Percentiles rank a stretch among this genome's conserved stretches.
These are phyloP conservation scores for Pichia sp. DNA, from an alignment of 1,139 yeast species.

Conservation along the genomic window DNA sequence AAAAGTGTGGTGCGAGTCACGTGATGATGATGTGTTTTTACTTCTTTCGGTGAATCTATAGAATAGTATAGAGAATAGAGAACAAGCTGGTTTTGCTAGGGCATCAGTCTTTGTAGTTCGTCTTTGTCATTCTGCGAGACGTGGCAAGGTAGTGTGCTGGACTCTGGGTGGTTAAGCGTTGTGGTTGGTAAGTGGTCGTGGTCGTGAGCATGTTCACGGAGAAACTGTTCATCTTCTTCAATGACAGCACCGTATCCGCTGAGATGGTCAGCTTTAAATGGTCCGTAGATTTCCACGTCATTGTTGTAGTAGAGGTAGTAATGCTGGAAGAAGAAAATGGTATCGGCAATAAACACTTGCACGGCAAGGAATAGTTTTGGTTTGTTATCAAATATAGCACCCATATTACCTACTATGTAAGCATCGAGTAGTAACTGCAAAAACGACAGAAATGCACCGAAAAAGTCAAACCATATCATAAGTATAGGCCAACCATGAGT, in stretches of 20 bases:
- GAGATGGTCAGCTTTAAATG: conserved; percentile 6
- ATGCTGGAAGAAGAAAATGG: conserved; percentile 28
- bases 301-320: conserved; percentile 26
- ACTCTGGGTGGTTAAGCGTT: conserved; percentile 1
- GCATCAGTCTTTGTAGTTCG: conserved; percentile 25
- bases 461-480: conserved; percentile 29
- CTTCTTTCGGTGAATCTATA: no score
- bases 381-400: conserved; percentile 25
- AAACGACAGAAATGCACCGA: conserved; percentile 28
- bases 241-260: conserved; percentile 20
- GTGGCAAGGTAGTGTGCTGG: conserved; percentile 13
- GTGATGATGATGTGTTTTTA: no score
- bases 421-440: conserved; percentile 29
- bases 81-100: no score
- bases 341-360: conserved; percentile 27
- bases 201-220: conserved; percentile 28
- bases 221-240: conserved; percentile 28
- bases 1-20: no score
- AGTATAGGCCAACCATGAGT: conserved; percentile 43
- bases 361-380: conserved; percentile 29
- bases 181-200: conserved; percentile 23
- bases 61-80: no score
- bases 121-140: conserved; percentile 20
- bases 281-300: conserved; percentile 22
- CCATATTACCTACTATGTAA: conserved; percentile 18